Conservation (phyloP, 1,139 yeast species). For the Hemisphaericaspora lyxosophila region DNA sequence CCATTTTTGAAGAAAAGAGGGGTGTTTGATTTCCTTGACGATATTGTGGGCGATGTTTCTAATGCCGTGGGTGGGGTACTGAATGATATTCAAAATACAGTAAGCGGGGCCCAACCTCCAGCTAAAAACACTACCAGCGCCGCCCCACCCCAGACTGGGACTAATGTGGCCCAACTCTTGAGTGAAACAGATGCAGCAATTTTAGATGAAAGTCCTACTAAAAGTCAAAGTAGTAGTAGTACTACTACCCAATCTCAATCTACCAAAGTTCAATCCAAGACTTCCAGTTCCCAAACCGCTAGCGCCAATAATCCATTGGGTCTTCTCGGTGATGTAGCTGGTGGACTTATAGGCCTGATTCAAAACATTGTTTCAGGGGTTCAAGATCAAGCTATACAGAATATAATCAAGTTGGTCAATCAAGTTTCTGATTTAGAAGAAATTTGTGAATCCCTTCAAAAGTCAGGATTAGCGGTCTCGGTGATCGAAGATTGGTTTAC, state of each 20-base stretch:
- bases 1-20: slow-evolving; percentile 10
- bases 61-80: background rate
- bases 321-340: background rate
- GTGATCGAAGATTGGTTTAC: slow-evolving; percentile 21
- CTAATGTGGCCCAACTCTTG: background rate
- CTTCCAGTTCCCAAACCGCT: background rate
- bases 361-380: slow-evolving; percentile 15
- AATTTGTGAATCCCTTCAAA: slow-evolving; percentile 25
- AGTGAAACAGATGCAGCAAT: background rate
- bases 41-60: slow-evolving; percentile 5
- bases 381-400: slow-evolving; percentile 10
- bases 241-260: background rate
- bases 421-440: slow-evolving; percentile 20
- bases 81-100: background rate
- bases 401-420: slow-evolving; percentile 15
- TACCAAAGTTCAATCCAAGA: background rate
- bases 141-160: background rate
- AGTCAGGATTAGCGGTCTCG: slow-evolving; percentile 31
- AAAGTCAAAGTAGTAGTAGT: background rate
- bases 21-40: slow-evolving; percentile 16
- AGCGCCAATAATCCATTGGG: background rate
- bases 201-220: background rate
- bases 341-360: slow-evolving; percentile 9
- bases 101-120: background rate
- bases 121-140: background rate